Evolutionary conservation across 75 land plant genomes (phyloP).

Genomic region (Selaginella tamariscina): DNA sequence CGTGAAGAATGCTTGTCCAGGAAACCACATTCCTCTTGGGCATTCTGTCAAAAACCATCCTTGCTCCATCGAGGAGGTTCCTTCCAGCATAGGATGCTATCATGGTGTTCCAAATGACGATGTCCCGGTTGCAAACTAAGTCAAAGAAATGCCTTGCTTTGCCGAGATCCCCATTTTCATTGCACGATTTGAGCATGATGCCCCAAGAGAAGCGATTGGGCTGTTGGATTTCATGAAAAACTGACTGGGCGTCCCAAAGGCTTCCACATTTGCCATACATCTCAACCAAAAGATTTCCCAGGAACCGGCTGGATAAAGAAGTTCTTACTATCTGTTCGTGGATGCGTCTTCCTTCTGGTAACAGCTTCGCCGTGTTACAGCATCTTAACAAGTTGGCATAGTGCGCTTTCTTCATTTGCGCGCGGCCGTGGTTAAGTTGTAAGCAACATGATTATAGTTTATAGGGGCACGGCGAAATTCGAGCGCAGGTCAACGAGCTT

Average conservation of each 20-base stretch:
- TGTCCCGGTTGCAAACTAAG: too few relatives aligned
- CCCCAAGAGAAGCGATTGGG: constrained; percentile 2
- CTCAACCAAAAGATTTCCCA: constrained; percentile 7
- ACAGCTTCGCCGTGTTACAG: neutral
- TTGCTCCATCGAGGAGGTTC: too few relatives aligned
- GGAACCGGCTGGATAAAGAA: neutral
- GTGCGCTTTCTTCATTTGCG: too few relatives aligned
- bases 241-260: neutral
- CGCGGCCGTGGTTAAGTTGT: too few relatives aligned
- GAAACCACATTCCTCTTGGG: too few relatives aligned
- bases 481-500: too few relatives aligned
- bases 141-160: neutral
- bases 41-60: too few relatives aligned
- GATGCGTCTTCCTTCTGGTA: neutral
- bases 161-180: neutral
- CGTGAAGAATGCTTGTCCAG: too few relatives aligned
- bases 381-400: neutral
- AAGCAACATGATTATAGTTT: too few relatives aligned
- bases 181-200: neutral
- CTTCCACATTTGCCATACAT: constrained; percentile 12
- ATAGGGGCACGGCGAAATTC: too few relatives aligned
- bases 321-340: neutral
- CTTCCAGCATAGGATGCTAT: too few relatives aligned
- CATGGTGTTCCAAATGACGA: too few relatives aligned
- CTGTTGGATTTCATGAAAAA: neutral